phyloP scores from a whole-genome alignment of 2,329 filamentous ascomycete species.

The Plenodomus lindquistii region DNA sequence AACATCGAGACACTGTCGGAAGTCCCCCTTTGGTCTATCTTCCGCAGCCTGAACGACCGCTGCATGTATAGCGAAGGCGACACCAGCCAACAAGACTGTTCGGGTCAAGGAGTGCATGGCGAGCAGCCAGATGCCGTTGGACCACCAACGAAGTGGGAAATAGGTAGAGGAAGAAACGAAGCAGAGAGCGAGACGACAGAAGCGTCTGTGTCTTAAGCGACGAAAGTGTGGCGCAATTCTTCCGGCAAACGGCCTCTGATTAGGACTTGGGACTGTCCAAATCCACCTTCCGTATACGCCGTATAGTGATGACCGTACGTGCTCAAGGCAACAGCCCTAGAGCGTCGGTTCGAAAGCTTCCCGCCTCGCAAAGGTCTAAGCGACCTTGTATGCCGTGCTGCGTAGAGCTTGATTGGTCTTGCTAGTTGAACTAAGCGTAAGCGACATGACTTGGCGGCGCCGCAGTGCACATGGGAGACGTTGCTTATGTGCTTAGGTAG shows the following conservation, averaged over 20 bases:
- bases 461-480: too few species aligned
- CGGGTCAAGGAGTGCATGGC: conserved; percentile 11
- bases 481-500: too few species aligned
- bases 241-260: conserved; percentile 2
- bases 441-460: neutral
- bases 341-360: neutral
- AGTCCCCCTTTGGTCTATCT: conserved; percentile 25
- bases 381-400: conserved; percentile 7
- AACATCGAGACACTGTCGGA: conserved; percentile 28
- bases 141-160: neutral
- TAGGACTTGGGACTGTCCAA: conserved; percentile 7
- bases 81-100: conserved; percentile 9
- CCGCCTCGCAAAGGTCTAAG: conserved; percentile 15
- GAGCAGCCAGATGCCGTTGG: neutral
- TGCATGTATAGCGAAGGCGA: conserved; percentile 12
- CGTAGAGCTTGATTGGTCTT: conserved; percentile 7
- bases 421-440: conserved; percentile 3
- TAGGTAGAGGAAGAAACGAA: neutral
- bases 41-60: conserved; percentile 16
- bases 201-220: neutral
- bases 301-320: conserved; percentile 7
- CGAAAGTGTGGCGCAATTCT: neutral
- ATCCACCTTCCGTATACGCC: conserved; percentile 18
- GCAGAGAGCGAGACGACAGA: neutral
- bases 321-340: neutral